Percentiles rank a stretch among this genome's conserved stretches.
phyloP scores from a whole-genome alignment of 768 basidiomycete genomes.

The Clitopilus passeckerianus region DNA sequence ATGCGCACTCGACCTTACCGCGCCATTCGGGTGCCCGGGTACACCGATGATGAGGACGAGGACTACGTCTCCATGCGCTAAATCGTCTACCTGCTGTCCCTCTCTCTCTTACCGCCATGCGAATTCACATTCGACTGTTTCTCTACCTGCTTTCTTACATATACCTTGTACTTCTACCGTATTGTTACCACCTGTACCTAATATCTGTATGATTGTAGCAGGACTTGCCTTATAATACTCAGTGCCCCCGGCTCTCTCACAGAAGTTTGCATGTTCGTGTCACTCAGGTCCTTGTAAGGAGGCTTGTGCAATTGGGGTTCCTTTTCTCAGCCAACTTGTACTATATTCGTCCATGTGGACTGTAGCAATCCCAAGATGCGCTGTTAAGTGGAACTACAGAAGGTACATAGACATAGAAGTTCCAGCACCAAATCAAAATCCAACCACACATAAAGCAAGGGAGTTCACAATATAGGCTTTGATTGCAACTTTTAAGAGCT shows the following conservation, averaged over 20 bases:
- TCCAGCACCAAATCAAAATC: too few species aligned
- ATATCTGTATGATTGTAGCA: background rate
- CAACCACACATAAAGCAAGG: too few species aligned
- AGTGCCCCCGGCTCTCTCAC: background rate
- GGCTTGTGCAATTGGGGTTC: too few species aligned
- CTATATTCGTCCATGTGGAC: too few species aligned
- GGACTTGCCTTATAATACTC: background rate
- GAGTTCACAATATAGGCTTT: too few species aligned
- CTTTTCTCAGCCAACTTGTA: too few species aligned
- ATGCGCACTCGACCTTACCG: slow-evolving; percentile 22
- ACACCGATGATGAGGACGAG: slow-evolving; percentile 41
- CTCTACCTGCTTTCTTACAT: background rate
- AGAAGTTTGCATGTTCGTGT: background rate
- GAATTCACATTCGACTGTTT: background rate
- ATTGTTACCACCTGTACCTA: background rate
- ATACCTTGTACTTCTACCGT: background rate
- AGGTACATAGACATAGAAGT: too few species aligned
- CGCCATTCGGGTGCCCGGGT: slow-evolving; percentile 39
- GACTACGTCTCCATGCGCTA: slow-evolving; percentile 29
- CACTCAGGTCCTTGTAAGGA: too few species aligned
- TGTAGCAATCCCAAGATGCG: too few species aligned
- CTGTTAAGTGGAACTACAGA: too few species aligned
- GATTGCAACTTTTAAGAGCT: too few species aligned
- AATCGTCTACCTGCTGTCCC: slow-evolving; percentile 3
- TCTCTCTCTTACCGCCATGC: too few species aligned